Percentiles rank a stretch among this genome's conserved stretches.
Evolutionary conservation across 768 basidiomycete species (phyloP).

Genomic region (Lactarius tabidus): DNA sequence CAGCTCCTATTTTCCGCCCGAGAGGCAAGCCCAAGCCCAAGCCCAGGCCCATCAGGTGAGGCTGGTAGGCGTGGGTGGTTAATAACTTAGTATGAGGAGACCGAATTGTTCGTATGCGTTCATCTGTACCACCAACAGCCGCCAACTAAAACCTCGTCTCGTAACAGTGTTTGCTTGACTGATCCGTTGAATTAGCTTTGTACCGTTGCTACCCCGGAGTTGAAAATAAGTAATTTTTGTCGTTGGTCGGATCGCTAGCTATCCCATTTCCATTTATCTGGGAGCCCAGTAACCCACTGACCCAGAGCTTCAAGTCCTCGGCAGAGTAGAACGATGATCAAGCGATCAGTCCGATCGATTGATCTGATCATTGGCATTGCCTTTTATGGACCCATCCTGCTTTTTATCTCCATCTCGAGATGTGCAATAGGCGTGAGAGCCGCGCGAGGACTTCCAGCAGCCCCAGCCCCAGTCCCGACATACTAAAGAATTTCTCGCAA

Average conservation of each 20-base stretch:
- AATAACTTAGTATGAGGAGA: fast-evolving
- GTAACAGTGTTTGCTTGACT: not conserved
- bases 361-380: too few species aligned
- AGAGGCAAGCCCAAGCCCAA: not conserved
- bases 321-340: too few species aligned
- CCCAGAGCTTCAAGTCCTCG: too few species aligned
- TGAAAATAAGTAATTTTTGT: not conserved
- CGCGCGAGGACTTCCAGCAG: too few species aligned
- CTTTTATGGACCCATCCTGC: too few species aligned
- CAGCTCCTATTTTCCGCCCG: not conserved
- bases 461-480: too few species aligned
- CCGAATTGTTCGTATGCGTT: not conserved
- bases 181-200: not conserved
- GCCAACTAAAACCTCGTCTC: not conserved
- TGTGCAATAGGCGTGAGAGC: too few species aligned
- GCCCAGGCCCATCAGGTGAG: too few species aligned
- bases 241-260: not conserved
- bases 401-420: too few species aligned
- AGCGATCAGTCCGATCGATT: too few species aligned
- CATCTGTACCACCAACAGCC: not conserved
- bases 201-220: too few species aligned
- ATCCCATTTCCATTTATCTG: not conserved
- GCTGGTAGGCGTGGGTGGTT: not conserved
- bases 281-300: not conserved
- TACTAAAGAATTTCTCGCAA: too few species aligned